A percentile compares a stretch with the other conserved stretches of the same genome.
Evolutionary conservation across 2,329 filamentous ascomycete genomes (phyloP).

Genomic region (Penicillium hordei): DNA sequence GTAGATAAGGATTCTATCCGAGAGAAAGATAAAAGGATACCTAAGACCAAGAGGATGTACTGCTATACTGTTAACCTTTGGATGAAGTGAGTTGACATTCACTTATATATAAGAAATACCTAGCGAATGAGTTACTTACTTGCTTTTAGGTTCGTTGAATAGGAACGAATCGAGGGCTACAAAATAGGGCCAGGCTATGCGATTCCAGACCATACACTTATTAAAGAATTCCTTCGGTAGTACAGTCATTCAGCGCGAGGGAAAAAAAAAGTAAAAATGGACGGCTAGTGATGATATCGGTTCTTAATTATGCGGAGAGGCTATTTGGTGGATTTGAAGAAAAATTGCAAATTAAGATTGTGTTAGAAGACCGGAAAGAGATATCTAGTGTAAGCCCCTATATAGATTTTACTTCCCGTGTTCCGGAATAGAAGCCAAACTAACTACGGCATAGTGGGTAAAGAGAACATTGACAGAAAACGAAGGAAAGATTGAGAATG

Average conservation of each 20-base stretch:
- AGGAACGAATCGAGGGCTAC: constrained; percentile 9
- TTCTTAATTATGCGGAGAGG: constrained; percentile 13
- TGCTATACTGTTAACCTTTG: constrained; percentile 1
- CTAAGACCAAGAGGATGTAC: constrained; percentile 19
- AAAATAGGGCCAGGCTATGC: constrained; percentile 4
- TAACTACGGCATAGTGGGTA: constrained; percentile 14
- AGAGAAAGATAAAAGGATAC: constrained; percentile 17
- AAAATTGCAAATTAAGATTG: constrained; percentile 12
- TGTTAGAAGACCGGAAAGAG: constrained; percentile 12
- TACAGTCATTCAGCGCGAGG: constrained; percentile 10
- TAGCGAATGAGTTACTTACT: constrained; percentile 1
- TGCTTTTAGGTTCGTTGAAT: constrained; percentile 5
- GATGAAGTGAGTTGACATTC: constrained; percentile 12
- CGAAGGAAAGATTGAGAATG: constrained; percentile 12
- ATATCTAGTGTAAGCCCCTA: constrained; percentile 13
- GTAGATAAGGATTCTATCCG: constrained; percentile 9
- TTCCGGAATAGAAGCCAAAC: not conserved
- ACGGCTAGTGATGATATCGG: constrained; percentile 14
- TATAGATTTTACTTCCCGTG: not conserved
- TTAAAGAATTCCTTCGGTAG: constrained; percentile 20
- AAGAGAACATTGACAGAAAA: constrained; percentile 13
- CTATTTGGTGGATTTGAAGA: constrained; percentile 20
- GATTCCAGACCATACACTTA: constrained; percentile 11
- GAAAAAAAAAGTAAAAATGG: constrained; percentile 15
- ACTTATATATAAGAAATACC: not conserved